Evolutionary conservation across 257 asterid species (phyloP), one percentile per base, ranked within the genome.

Genomic region (Asclepias syriaca): DNA sequence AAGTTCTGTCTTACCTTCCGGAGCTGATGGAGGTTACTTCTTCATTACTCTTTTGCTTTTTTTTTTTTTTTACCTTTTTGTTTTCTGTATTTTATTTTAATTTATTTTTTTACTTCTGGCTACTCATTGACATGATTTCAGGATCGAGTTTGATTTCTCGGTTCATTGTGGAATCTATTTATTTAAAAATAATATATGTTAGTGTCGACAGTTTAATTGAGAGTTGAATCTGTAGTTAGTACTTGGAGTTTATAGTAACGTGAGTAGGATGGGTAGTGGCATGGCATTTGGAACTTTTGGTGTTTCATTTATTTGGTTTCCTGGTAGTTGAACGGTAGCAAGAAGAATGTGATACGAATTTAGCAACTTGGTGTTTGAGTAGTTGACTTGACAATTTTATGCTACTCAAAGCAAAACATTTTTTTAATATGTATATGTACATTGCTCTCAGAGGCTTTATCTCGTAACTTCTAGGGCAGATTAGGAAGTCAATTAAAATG

Each of bases 1-100:
- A 80, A 85, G 82, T 82, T 48, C 84, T 53, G 83, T 77, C 51
- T 50, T 81, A 2, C 82, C 80, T 6, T 87, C 74, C 55, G 89
- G 75, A 74, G 72, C 84, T 21, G 94, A 82, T 77, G 85, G 93
- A 74, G 94, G 98, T 93, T 60, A 81, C 88, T 83, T 77, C 66
- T 22, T 18, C 14, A 1, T n/a, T 9, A 0, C 1, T 16, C 16
- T 40, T 43, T 39, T 40, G 58, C 19, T 59, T 27, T 12, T 13
- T 6, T 8, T 24, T 24, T 24, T 24, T 24, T 24, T 24, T 24
- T 24, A 8, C n/a, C 22, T 5, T 69, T 74, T 24, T 56, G 34
- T 12, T 68, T 5, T 15, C 4, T 48, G 29, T 29, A 29, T 29
- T 29, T 29, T 29, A 2, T 29, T 29, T 29, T 29, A 29, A 29